Evolutionary conservation across 176 grass and related monocot genomes (phyloP), one percentile per base, ranked within the genome.

Genomic region (Tuctoria greenei): DNA sequence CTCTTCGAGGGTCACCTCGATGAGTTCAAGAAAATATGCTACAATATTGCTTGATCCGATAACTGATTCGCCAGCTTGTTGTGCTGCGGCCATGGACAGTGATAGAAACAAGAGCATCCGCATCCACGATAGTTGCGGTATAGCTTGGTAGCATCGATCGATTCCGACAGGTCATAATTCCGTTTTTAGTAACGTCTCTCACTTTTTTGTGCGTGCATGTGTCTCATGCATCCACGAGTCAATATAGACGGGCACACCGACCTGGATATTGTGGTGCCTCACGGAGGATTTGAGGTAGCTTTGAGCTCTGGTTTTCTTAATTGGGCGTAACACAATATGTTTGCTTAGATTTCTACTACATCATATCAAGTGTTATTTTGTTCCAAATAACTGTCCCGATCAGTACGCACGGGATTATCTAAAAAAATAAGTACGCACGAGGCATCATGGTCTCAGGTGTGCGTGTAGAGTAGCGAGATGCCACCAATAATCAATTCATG

Each of bases 11-110:
- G 13, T 0, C 62, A 65, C 36, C 35, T 65, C 35, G 62, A 65
- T 35, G 62, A 36, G 35, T 65, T 65, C 62, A 65, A 65, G 16
- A 65, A 20, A 17, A 65, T 65, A 36, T 65, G 62, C 62, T 65
- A 40, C 35, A 21, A 15, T 31, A 61, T 61, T 24, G 25, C 12
- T 15, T 61, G 26, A 28, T 27, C 24, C 56, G 14, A 27, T 56
- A 8, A 31, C 58, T 28, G 25, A 31, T 61, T 26, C 25, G 25
- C 58, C 31, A 31, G 31, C 31, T 31, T 31, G 31, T 31, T 31
- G 31, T 31, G 31, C 31, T 31, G 31, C 31, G 31, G 31, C 31
- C 26, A 8, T 59, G 50, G 12, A 5, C 24, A 11, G 4, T 12
- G 8, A 26, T 2, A 59, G 23, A 28, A 61, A 27, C 56, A 61